A percentile compares a stretch with the other conserved stretches of the same genome.
Conservation (phyloP, 2,329 filamentous ascomycete species). For the Nigrograna mackinnonii region DNA sequence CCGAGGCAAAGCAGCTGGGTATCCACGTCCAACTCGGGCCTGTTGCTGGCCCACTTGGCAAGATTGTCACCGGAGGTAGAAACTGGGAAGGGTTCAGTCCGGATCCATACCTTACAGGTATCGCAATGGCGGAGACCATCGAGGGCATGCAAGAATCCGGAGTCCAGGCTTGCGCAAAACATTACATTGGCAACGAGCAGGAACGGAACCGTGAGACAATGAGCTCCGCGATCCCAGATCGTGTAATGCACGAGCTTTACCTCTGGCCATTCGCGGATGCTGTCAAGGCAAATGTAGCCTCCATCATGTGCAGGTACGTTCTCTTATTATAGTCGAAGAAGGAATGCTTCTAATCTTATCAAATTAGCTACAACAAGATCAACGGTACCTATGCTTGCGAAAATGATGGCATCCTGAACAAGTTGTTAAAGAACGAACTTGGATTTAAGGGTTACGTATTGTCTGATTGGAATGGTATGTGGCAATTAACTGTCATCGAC, state of each 20-base stretch:
- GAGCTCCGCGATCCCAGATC: slow-evolving; percentile 68
- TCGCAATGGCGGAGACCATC: slow-evolving; percentile 48
- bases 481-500: too few relatives aligned
- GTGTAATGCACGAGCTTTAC: slow-evolving; percentile 76
- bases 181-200: slow-evolving; percentile 68
- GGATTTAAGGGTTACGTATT: slow-evolving; percentile 52
- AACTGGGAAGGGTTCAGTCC: slow-evolving; percentile 55
- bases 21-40: slow-evolving; percentile 48
- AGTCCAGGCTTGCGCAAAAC: slow-evolving; percentile 48
- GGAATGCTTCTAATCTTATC: slow-evolving; percentile 1
- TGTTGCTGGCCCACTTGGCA: slow-evolving; percentile 45
- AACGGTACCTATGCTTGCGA: slow-evolving; percentile 57
- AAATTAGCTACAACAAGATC: slow-evolving; percentile 37
- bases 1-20: slow-evolving; percentile 47
- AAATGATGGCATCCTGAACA: slow-evolving; percentile 53
- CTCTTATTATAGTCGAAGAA: neutral
- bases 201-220: slow-evolving; percentile 54
- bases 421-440: slow-evolving; percentile 56
- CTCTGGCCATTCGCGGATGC: slow-evolving; percentile 79
- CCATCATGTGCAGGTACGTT: slow-evolving; percentile 48
- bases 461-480: slow-evolving; percentile 47
- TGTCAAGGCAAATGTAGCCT: slow-evolving; percentile 65
- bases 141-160: slow-evolving; percentile 49
- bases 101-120: slow-evolving; percentile 53
- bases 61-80: slow-evolving; percentile 44